Base-by-base conservation (phyloP, 306 rosid species). In the Pyrus communis region DNA sequence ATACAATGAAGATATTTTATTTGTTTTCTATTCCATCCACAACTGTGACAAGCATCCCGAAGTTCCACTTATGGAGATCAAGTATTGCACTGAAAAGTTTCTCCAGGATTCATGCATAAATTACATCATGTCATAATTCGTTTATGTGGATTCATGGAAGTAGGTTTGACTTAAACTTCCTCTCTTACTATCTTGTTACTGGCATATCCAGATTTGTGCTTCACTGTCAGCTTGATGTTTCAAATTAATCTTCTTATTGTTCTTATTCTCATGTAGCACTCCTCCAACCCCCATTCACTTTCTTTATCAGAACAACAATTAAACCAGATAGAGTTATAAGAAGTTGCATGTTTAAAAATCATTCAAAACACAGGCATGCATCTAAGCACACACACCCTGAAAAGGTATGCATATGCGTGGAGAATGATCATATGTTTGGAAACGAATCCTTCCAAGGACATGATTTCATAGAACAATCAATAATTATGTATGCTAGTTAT, bases 131-230 rank as follows among this genome's bases (percentile, higher is more conserved):
- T 0, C 75, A 70, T 86, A 40, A 90, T 95, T 65, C 93, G 96
- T 66, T 79, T 93, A 70, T 88, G 97, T 70, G 98, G 98, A 81
- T 95, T 95, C 85, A 95, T 95, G 99, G 93, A 95, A 83, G 96
- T 93, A 73, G 86, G 82, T 80, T 9, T 67, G 68, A 51, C 55
- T 42, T 28, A 25, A 57, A 74, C 54, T 46, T 14, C 45, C 61
- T 71, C 15, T 46, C 23, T 31, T 28, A 35, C 21, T 3, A 40
- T 49, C 31, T 73, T 31, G 11, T 30, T 27, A 58, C 23, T 40
- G 55, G 14, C 65, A 15, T 42, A 14, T 30, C 63, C 52, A 19
- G 43, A 10, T 13, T 66, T 71, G 9, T 15, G 28, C 8, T 63
- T 63, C 14, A 22, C 42, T 64, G 58, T 60, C 28, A 5, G 60